Evolutionary conservation across 139 green algal species (phyloP), one percentile per base, ranked within the genome.

Genomic region (Auxenochlorella protothecoides): DNA sequence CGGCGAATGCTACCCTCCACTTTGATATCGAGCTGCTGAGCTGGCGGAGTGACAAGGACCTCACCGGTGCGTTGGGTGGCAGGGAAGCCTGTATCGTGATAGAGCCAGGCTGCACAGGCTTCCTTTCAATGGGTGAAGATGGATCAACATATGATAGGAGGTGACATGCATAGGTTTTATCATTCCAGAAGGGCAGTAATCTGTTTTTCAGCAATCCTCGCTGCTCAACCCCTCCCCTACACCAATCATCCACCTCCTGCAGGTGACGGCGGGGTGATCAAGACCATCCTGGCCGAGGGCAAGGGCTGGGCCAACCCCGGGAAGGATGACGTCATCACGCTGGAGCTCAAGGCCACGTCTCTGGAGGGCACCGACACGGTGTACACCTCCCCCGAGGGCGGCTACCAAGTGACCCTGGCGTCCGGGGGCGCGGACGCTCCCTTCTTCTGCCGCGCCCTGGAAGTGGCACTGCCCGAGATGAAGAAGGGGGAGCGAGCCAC

Each of bases 1-100:
- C 93, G 5, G 66, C 86, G 2, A 82, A 89, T 68, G 84, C 93
- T 16, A 98, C 95, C 4, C 86, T 99, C n/a, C 69, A 76, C 11
- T 99, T 99, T 75, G 94, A 98, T 76, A 72, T 84, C 14, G 90
- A 97, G 79, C 74, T 97, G 69, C 72, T 97, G 63, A 81, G 72
- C 52, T 98, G 93, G 93, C 87, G 89, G 76, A 94, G 81, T 55
- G 76, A 90, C 5, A 93, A 92, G 75, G 92, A 97, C 76, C 85
- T 96, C 44, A 63, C 78, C 3, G 70, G 68, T 67, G 65, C 11
- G 66, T 66, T 56, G 13, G 63, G 7, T 67, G 14, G 7, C 63
- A 10, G 27, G 10, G 63, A 14, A 67, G 5, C n/a, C 16, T 55
- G 2, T 56, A n/a, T 5, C 57, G 11, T 44, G 27, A 44, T 44